Base-by-base conservation (phyloP, 75 land plant species). In the Selaginella tamariscina region DNA sequence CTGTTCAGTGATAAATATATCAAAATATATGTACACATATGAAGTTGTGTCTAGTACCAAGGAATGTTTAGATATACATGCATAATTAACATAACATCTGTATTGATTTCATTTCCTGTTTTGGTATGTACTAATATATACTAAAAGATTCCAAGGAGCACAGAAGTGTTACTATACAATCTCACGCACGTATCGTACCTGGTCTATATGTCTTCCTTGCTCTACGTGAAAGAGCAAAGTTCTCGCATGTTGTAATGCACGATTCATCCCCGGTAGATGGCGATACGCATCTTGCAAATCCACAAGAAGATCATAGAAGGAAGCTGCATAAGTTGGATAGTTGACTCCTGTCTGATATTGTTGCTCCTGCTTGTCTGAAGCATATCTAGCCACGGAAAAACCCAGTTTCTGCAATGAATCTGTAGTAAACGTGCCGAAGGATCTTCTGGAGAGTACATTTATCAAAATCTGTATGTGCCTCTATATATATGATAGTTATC, bases 261-360 rank as follows among this genome's bases (percentile, higher is more conserved):
- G 78, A 55, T 75, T 68, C 26, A 91, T 82, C 1, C 78, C 80
- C 29, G 86, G 93, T 33, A 82, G 65, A 56, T 81, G 83, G 56
- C 29, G 44, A 33, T 83, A 92, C 49, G 84, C 65, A 33, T 77
- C 33, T 31, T 84, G 82, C 27, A 92, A 68, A 70, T 79, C 87
- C 13, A 27, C 49, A 2, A 92, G 73, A 27, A 92, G 73, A 21
- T 81, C 76, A 65, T 82, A 86, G 56, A 92, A 39, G 0, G 84
- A 54, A 30, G 71, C 76, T 2, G 89, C 97, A 86, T 79, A 92
- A 24, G 76, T 57, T 39, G 97, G 97, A 31, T 68, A 68, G 56
- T 75, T 33, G 74, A 71, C 82, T 57, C 69, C 44, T 11, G 21
- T 33, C 28, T 33, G 71, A 71, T 23, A 13, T 32, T 31, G 68